These are phyloP conservation scores for Coemansia sp. DNA, from an alignment of 192 early-diverging fungal species.

Conservation along the genomic window DNA sequence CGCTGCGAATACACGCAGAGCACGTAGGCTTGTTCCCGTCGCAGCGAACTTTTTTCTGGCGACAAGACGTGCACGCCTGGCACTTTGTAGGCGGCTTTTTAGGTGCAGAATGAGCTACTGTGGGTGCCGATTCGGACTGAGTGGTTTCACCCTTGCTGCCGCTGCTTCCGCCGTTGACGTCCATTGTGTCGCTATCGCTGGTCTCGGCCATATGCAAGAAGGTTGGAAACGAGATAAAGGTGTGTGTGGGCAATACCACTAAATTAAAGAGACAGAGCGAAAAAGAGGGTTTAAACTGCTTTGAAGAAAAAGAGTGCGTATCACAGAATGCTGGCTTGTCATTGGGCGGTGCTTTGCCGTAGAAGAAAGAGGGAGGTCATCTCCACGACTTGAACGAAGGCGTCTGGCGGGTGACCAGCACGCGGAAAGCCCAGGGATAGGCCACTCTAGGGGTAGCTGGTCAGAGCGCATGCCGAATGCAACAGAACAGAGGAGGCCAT, in stretches of 20 bases:
- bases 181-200: constrained; percentile 50
- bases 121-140: constrained; percentile 6
- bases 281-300: too few relatives aligned
- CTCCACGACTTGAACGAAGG: neutral
- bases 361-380: too few relatives aligned
- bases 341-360: constrained; percentile 5
- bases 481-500: too few relatives aligned
- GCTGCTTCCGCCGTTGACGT: constrained; percentile 6
- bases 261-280: too few relatives aligned
- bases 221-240: neutral
- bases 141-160: constrained; percentile 20
- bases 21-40: constrained; percentile 53
- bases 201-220: constrained; percentile 29
- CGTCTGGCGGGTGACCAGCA: constrained; percentile 1
- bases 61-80: constrained; percentile 55
- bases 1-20: constrained; percentile 41
- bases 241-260: too few relatives aligned
- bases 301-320: neutral
- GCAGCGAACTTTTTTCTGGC: constrained; percentile 55
- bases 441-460: too few relatives aligned
- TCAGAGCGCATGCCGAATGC: too few relatives aligned
- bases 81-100: constrained; percentile 45
- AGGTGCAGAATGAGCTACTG: constrained; percentile 7
- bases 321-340: neutral
- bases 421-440: neutral